phyloP scores from a whole-genome alignment of 2,329 filamentous ascomycete species.

The Verticillium tricorpus region DNA sequence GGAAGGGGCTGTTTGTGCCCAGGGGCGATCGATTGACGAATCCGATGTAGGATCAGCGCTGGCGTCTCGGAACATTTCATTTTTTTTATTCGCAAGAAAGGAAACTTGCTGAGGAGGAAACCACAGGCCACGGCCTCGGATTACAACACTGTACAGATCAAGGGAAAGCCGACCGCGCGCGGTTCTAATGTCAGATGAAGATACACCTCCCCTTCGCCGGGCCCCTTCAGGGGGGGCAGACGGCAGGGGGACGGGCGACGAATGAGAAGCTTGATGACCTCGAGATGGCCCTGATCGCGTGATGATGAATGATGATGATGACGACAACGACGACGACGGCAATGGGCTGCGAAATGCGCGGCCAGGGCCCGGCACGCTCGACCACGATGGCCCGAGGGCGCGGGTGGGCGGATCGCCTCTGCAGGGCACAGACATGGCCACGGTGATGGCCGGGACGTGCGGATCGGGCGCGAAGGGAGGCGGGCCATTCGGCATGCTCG shows the following conservation, averaged over 20 bases:
- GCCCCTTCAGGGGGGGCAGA: neutral
- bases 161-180: neutral
- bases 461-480: neutral
- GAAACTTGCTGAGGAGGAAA: neutral
- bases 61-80: slow-evolving; percentile 9
- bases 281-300: no score
- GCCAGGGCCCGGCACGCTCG: no score
- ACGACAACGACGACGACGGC: no score
- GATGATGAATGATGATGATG: no score
- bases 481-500: neutral
- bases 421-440: no score
- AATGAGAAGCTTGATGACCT: neutral
- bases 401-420: no score
- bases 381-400: no score
- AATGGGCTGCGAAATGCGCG: no score
- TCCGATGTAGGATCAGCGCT: slow-evolving; percentile 8
- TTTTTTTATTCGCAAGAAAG: neutral
- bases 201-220: neutral
- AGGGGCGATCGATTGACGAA: neutral
- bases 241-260: neutral
- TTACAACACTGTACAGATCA: neutral
- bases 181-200: neutral
- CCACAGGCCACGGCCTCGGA: neutral
- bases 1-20: slow-evolving; percentile 5
- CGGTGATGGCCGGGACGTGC: neutral